Evolutionary conservation across 148 eudicot species (phyloP).

Genomic region (Rhododendron simsii): DNA sequence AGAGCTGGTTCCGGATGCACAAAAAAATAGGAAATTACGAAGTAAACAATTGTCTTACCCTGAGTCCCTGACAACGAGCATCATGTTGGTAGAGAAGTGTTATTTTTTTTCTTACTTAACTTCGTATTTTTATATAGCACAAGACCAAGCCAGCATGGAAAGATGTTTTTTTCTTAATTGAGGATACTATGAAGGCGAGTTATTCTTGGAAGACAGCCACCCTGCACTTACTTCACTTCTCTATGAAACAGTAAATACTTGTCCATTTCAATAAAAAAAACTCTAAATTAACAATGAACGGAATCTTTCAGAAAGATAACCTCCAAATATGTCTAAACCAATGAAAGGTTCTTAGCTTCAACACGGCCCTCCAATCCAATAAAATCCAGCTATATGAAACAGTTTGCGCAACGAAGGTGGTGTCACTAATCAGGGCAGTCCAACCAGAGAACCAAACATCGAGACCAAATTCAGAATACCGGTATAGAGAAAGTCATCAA

Average conservation of each 20-base stretch:
- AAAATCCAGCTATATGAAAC: neutral
- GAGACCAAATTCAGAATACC: neutral
- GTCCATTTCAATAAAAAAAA: neutral
- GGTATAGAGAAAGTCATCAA: neutral
- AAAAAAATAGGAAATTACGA: neutral
- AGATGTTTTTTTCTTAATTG: neutral
- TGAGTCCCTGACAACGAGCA: neutral
- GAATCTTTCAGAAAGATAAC: neutral
- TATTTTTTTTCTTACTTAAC: neutral
- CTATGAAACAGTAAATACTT: neutral
- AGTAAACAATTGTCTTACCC: neutral
- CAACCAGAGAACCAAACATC: neutral
- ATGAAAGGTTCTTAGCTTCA: neutral
- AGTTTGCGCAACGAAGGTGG: neutral
- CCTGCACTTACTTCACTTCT: neutral
- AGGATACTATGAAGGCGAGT: neutral
- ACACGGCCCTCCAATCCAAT: neutral
- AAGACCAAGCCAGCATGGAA: neutral
- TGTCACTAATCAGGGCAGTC: neutral
- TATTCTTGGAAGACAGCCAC: neutral
- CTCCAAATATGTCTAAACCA: neutral
- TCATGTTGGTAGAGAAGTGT: neutral
- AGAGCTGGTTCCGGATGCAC: neutral
- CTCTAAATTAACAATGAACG: neutral
- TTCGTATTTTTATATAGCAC: neutral